phyloP scores from a whole-genome alignment of 116 monocot species.

The Posidonia oceanica region DNA sequence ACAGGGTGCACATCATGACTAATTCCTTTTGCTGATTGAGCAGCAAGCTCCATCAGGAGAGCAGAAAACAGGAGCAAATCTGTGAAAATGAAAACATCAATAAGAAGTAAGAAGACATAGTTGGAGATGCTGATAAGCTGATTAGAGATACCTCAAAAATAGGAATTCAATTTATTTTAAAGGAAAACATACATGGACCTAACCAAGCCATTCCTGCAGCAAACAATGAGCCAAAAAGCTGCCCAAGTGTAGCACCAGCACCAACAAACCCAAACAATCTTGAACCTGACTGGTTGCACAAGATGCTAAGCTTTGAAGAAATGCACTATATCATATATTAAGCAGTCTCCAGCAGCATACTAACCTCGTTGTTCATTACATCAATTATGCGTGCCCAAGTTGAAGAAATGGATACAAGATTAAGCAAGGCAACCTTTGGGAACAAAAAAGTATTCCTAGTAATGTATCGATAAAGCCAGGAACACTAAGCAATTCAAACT shows the following conservation, averaged over 20 bases:
- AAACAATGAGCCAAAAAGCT: slow-evolving; percentile 89
- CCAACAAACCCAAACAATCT: slow-evolving; percentile 98
- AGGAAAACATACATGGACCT: slow-evolving; percentile 69
- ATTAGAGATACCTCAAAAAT: background rate
- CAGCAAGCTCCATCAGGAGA: slow-evolving; percentile 87
- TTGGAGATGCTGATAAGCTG: background rate
- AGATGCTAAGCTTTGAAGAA: background rate
- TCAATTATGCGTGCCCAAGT: slow-evolving; percentile 98
- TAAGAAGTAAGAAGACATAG: background rate
- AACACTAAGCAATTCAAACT: background rate
- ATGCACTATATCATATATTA: background rate
- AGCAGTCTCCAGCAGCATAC: background rate
- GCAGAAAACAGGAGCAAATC: slow-evolving; percentile 83
- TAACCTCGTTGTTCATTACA: slow-evolving; percentile 95
- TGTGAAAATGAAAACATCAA: slow-evolving; percentile 10
- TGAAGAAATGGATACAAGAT: slow-evolving; percentile 89
- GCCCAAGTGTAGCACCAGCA: slow-evolving; percentile 96
- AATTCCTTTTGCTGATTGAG: slow-evolving; percentile 87
- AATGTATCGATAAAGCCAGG: background rate
- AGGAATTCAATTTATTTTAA: background rate
- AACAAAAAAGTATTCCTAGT: slow-evolving; percentile 2
- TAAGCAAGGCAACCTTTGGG: slow-evolving; percentile 88
- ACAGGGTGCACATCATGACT: slow-evolving; percentile 22
- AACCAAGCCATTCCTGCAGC: slow-evolving; percentile 94
- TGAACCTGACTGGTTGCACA: slow-evolving; percentile 82